Evolutionary conservation across 1,284 basidiomycete species (phyloP), one percentile per base, ranked within the genome.

Genomic region (Sparassis latifolia): DNA sequence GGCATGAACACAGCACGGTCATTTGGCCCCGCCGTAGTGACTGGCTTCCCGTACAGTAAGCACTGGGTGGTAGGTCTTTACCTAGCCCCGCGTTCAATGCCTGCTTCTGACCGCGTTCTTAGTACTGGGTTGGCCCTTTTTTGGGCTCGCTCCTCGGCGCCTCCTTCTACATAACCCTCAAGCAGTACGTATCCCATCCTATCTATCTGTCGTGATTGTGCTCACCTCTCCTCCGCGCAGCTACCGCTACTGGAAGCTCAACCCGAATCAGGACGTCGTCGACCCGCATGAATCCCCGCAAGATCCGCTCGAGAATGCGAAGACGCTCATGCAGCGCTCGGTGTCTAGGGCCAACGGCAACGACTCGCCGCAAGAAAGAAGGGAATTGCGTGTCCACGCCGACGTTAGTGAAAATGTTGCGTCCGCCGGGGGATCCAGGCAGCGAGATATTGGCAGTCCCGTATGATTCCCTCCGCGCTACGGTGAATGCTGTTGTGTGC

Each of bases 11-110:
- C 84, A 2, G 87, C 88, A 10, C 77, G 87, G 55, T 70, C 86
- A 0, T 89, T 89, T 62, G 88, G 86, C 1, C 88, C 88, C 0
- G 83, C 86, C 2, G 82, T 80, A 10, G 73, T 89, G 39, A 72
- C 77, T 2, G 77, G 78, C 5, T 89, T 88, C 62, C 65, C 70
- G 1, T 60, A 67, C 35, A 55, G 65, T 27, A 64, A 73, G 27
- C 85, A 87, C 51, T 87, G 84, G 84, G 76, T 82, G 54, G 79
- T 82, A 63, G 43, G 76, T 43, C 45, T 48, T 48, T 40, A 48
- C 33, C 10, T 27, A n/a, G 50, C 35, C 39, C 49, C 29, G 45
- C 30, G n/a, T 30, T 44, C 33, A 29, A 33, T 46, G 2, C 7
- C 45, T 29, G 33, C 39, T 42, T 44, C 52, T 38, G 33, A 48